phyloP scores from a whole-genome alignment of 192 early-diverging fungal species.

The Linnemannia zychae region DNA sequence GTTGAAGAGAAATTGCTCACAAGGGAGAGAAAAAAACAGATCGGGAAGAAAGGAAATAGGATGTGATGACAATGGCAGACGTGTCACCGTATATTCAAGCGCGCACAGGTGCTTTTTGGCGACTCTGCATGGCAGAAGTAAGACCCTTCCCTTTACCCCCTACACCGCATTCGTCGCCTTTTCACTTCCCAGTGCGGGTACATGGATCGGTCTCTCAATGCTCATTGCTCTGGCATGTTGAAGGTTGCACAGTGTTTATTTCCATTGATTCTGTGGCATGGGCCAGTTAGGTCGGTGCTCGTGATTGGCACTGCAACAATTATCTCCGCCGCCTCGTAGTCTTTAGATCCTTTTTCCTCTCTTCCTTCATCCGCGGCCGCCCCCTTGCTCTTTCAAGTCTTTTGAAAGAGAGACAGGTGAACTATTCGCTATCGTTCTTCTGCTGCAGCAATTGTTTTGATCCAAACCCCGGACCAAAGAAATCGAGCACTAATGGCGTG shows the following conservation, averaged over 20 bases:
- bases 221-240: neutral
- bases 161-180: neutral
- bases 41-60: neutral
- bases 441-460: neutral
- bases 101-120: neutral
- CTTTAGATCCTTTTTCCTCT: slow-evolving; percentile 1
- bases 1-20: slow-evolving; percentile 1
- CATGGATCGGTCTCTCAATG: neutral
- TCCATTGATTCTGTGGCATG: neutral
- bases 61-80: neutral
- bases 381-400: neutral
- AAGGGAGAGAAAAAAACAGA: neutral
- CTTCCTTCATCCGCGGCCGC: neutral
- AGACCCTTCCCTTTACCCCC: neutral
- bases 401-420: neutral
- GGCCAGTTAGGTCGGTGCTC: neutral
- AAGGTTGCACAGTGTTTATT: neutral
- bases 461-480: neutral
- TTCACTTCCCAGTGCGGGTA: neutral
- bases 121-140: neutral
- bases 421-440: neutral
- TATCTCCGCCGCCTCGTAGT: neutral
- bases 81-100: neutral
- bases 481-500: neutral
- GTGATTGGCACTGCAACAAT: neutral